These are phyloP conservation scores for Scleroderma bovista DNA, from an alignment of 768 basidiomycete species.

Conservation along the genomic window DNA sequence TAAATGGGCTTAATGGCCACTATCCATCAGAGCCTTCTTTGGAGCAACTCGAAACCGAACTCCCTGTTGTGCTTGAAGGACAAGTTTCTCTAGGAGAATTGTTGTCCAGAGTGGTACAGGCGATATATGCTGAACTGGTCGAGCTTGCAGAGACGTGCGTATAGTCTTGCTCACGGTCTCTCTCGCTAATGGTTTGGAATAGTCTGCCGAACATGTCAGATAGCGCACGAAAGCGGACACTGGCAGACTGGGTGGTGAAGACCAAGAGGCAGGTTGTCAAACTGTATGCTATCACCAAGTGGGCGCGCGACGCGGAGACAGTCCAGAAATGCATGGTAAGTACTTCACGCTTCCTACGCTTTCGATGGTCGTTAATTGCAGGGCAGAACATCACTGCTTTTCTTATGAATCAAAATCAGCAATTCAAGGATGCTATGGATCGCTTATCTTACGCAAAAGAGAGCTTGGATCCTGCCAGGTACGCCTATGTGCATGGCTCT, in stretches of 20 bases:
- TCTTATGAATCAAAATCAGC: slow-evolving; percentile 77
- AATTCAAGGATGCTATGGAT: slow-evolving; percentile 67
- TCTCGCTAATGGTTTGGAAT: slow-evolving; percentile 6
- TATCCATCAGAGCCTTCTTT: slow-evolving; percentile 35
- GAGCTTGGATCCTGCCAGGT: slow-evolving; percentile 76
- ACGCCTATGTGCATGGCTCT: slow-evolving; percentile 10
- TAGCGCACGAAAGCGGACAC: slow-evolving; percentile 65
- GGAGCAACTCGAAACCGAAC: slow-evolving; percentile 65
- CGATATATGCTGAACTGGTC: slow-evolving; percentile 76
- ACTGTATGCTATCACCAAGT: slow-evolving; percentile 80
- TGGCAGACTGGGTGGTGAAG: slow-evolving; percentile 89
- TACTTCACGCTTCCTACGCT: not conserved
- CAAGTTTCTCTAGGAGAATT: slow-evolving; percentile 71
- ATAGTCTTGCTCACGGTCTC: not conserved
- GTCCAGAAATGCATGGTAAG: slow-evolving; percentile 84
- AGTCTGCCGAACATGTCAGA: slow-evolving; percentile 84
- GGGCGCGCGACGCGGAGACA: slow-evolving; percentile 79
- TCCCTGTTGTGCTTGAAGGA: slow-evolving; percentile 67
- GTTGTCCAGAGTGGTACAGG: slow-evolving; percentile 69
- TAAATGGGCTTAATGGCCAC: slow-evolving; percentile 26
- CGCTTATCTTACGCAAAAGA: slow-evolving; percentile 63
- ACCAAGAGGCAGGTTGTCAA: slow-evolving; percentile 88
- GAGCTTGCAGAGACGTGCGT: slow-evolving; percentile 85
- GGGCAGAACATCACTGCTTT: slow-evolving; percentile 81
- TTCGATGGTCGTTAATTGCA: not conserved